These are phyloP conservation scores for Moesziomyces antarcticus DNA, from an alignment of 1,284 basidiomycete species.

Conservation along the genomic window DNA sequence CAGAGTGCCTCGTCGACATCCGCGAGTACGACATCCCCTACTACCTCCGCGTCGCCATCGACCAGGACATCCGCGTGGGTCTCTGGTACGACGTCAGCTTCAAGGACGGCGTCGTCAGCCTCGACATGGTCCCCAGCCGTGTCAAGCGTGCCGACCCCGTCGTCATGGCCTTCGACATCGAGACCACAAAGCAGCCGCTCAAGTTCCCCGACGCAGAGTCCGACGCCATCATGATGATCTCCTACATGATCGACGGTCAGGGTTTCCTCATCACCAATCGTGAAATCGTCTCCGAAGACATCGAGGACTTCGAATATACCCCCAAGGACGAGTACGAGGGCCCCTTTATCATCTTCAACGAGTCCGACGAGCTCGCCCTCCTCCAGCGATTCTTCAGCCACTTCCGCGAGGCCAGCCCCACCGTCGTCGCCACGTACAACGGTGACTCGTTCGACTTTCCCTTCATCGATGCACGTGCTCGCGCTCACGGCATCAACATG, in stretches of 20 bases:
- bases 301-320: slow-evolving; percentile 98
- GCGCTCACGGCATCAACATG: slow-evolving; percentile 93
- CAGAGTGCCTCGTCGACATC: slow-evolving; percentile 91
- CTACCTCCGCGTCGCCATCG: slow-evolving; percentile 96
- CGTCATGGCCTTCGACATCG: slow-evolving; percentile 99
- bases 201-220: slow-evolving; percentile 97
- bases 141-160: slow-evolving; percentile 99
- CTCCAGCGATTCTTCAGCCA: slow-evolving; percentile 89
- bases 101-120: slow-evolving; percentile 81
- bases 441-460: slow-evolving; percentile 99
- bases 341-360: slow-evolving; percentile 96
- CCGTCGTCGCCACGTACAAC: slow-evolving; percentile 98
- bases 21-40: slow-evolving; percentile 98
- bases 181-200: slow-evolving; percentile 96
- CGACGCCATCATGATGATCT: slow-evolving; percentile 99
- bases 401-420: slow-evolving; percentile 90
- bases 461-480: slow-evolving; percentile 89
- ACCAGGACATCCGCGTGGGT: slow-evolving; percentile 96
- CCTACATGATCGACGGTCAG: slow-evolving; percentile 96
- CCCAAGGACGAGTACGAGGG: slow-evolving; percentile 98
- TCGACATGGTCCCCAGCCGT: slow-evolving; percentile 80
- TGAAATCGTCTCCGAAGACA: slow-evolving; percentile 96
- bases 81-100: slow-evolving; percentile 92
- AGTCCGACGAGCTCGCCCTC: slow-evolving; percentile 81
- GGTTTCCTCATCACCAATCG: slow-evolving; percentile 98